Base-by-base conservation (phyloP, 2,329 filamentous ascomycete genomes). In the Trichoderma sp. region DNA sequence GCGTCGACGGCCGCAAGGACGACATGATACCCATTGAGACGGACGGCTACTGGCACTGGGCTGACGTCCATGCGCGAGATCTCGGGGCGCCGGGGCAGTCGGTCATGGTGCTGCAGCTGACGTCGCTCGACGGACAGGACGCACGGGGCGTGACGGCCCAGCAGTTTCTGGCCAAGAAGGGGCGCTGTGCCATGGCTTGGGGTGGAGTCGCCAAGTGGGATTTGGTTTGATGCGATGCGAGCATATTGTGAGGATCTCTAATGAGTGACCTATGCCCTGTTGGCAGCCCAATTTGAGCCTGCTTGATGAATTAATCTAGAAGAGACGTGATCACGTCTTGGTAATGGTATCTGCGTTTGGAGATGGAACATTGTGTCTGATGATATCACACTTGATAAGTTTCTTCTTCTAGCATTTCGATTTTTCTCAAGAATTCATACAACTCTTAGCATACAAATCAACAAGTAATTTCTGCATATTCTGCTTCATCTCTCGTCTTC, bases 21-120 rank as follows among this genome's bases (percentile, higher is more conserved):
- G 87, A 93, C 50, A 82, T 86, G 63, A 78, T 94, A 1, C 86
- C 90, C 0, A 85, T 97, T 63, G 85, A 91, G 57, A 90, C 86
- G n/a, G 90, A 94, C 66, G 91, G 90, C 15, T 90, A 85, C 72
- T 88, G 89, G 78, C 96, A 90, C 86, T 96, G 91, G 87, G 77
- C 87, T 1, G 94, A 97, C 76, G 84, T 97, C 4, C 80, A 83
- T 28, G 82, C 86, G 1, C 76, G 80, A 39, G 84, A 88, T 65
- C 78, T 96, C 21, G 92, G 92, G 1, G 81, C 80, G 0, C 85
- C 88, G 0, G 91, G 91, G 0, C 86, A 93, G 76, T 85, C 83
- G 61, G 78, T 94, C 6, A 83, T 82, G 69, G 76, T 95, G 34
- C 85, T 85, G 65, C 85, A 86, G 21, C 79, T 96, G 44, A 84